Evolutionary conservation across 108 stramenopile genomes (phyloP), one percentile per base, ranked within the genome.

Genomic region (Skeletonema tropicum): DNA sequence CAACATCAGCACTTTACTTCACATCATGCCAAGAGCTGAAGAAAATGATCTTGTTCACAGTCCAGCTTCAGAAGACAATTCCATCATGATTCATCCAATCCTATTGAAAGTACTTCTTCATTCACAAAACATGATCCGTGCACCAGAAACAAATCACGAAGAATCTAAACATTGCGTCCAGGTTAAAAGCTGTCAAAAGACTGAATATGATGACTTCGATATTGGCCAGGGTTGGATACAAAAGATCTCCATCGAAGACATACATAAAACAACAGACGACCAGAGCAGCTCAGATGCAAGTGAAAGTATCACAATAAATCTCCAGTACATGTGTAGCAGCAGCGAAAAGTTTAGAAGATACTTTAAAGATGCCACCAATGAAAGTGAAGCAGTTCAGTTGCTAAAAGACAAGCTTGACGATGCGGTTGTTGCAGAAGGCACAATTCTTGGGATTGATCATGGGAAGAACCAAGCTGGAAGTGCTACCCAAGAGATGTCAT

Each of bases 321-420:
- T 72, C 1, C 6, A 7, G 0, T 72, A 72, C 61, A 72, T 72
- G 61, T 72, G 71, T 23, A 72, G 71, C 35, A 62, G 12, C n/a
- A 72, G 41, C 33, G n/a, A 39, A 2, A 31, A 38, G 21, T 57
- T 19, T 12, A 72, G 71, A 35, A 41, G 29, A 6, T 33, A 52
- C 35, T 72, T 62, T 46, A 60, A 31, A 25, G 36, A 70, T 23
- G 19, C 15, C 35, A 17, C n/a, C 70, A 10, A 42, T 21, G 60
- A 48, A 31, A 49, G 11, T 26, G 29, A 36, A 19, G 46, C 31
- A 15, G 30, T 60, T 35, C 32, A 42, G 26, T 46, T 45, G 38
- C 30, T 72, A 5, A 5, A 23, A n/a, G 45, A 61, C 7, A 42
- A 72, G 31, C 30, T 75, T 11, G 59, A n/a, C 7, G 65, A 42